These are phyloP conservation scores for Fagus sylvatica DNA, from an alignment of 306 rosid species.

Conservation along the genomic window DNA sequence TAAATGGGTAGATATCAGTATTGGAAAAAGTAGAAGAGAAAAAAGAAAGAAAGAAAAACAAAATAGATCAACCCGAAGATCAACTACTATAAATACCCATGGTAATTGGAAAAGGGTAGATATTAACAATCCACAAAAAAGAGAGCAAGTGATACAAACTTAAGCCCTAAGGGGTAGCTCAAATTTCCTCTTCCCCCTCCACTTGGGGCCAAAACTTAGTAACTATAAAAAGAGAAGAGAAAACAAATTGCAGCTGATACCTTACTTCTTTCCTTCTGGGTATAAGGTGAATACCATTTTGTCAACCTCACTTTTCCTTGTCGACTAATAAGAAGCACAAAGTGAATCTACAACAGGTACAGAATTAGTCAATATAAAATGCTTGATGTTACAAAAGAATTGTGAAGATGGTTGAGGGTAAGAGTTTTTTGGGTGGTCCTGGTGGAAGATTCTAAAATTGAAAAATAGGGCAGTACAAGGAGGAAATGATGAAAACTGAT, in stretches of 20 bases:
- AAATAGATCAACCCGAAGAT: background rate
- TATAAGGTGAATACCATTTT: conserved; percentile 91
- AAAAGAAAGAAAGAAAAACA: background rate
- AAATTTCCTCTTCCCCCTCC: no score
- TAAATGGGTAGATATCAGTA: background rate
- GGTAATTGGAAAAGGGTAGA: no score
- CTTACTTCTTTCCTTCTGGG: conserved; percentile 96
- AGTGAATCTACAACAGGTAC: conserved; percentile 63
- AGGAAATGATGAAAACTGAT: no score
- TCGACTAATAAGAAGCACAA: conserved; percentile 88
- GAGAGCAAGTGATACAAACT: no score
- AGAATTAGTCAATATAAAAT: conserved; percentile 6
- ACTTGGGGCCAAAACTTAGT: no score
- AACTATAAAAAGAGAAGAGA: background rate
- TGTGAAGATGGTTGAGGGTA: background rate
- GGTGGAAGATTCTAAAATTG: no score
- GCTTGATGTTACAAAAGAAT: background rate
- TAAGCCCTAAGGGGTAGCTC: no score
- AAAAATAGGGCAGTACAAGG: no score
- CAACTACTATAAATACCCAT: no score
- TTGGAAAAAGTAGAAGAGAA: background rate
- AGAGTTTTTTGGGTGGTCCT: no score
- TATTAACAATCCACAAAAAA: no score
- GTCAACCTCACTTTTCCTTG: conserved; percentile 99
- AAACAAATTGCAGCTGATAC: conserved; percentile 31